Conservation (phyloP, 2,329 filamentous ascomycete species). For the Fusarium equiseti region DNA sequence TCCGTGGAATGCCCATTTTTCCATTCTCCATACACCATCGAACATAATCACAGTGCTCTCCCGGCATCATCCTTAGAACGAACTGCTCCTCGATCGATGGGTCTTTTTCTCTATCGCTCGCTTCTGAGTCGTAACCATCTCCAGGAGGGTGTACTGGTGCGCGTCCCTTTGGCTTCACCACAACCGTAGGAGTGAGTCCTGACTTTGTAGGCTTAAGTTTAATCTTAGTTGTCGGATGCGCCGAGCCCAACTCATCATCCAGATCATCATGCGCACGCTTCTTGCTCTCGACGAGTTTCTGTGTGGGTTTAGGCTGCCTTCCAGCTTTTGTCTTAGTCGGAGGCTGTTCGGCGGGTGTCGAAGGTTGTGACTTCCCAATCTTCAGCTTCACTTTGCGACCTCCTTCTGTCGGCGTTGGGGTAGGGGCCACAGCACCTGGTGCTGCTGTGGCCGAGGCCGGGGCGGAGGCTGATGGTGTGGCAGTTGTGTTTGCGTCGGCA, state of each 20-base stretch:
- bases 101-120: slow-evolving; percentile 88
- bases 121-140: slow-evolving; percentile 96
- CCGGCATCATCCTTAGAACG: slow-evolving; percentile 87
- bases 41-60: slow-evolving; percentile 87
- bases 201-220: slow-evolving; percentile 61
- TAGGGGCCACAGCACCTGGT: slow-evolving; percentile 3
- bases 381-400: slow-evolving; percentile 59
- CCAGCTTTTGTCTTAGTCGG: slow-evolving; percentile 69
- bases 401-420: slow-evolving; percentile 49
- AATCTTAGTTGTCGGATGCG: slow-evolving; percentile 63
- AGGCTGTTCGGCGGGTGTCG: slow-evolving; percentile 53
- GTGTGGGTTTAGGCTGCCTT: slow-evolving; percentile 69
- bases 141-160: slow-evolving; percentile 78
- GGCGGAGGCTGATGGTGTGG: slow-evolving; percentile 31
- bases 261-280: slow-evolving; percentile 71
- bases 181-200: slow-evolving; percentile 53
- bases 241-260: slow-evolving; percentile 56
- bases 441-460: slow-evolving; percentile 20
- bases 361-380: slow-evolving; percentile 55
- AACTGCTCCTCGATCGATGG: slow-evolving; percentile 92
- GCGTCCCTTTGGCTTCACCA: slow-evolving; percentile 74
- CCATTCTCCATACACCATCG: slow-evolving; percentile 80
- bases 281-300: slow-evolving; percentile 68
- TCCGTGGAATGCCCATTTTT: slow-evolving; percentile 75
- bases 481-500: slow-evolving; percentile 43